phyloP scores from a whole-genome alignment of 2,329 filamentous ascomycete species.

The Penicillium verrucosum region DNA sequence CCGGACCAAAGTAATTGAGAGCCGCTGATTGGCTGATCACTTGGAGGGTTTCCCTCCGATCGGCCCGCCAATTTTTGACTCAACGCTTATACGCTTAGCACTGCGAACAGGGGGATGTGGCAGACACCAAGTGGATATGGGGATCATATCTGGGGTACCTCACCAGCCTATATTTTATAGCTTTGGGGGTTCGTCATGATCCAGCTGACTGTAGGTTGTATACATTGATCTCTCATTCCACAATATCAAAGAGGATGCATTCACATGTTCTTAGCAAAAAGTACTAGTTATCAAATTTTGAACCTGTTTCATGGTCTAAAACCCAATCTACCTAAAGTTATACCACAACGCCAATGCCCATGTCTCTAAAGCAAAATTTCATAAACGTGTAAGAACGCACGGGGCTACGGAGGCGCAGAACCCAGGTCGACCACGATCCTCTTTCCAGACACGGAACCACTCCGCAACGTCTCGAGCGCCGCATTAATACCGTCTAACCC shows the following conservation, averaged over 20 bases:
- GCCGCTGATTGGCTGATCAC: conserved; percentile 13
- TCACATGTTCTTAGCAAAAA: neutral
- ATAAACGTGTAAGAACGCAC: neutral
- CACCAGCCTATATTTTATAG: neutral
- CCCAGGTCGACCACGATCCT: conserved; percentile 59
- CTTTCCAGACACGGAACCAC: conserved; percentile 65
- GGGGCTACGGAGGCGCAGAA: neutral
- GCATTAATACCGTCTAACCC: conserved; percentile 66
- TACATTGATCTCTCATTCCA: neutral
- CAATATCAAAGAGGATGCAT: neutral
- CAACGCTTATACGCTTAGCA: conserved; percentile 1
- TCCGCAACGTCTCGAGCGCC: conserved; percentile 63
- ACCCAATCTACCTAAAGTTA: neutral
- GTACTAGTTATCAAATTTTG: neutral
- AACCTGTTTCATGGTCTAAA: neutral
- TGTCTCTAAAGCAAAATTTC: neutral
- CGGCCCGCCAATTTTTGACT: conserved; percentile 5
- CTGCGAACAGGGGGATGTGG: neutral
- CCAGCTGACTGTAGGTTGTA: neutral
- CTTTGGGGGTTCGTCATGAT: neutral
- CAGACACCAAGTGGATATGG: neutral
- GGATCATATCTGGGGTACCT: neutral
- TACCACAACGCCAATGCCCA: conserved; percentile 10
- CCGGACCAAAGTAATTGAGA: conserved; percentile 14
- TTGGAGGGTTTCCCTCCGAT: conserved; percentile 9